A percentile compares a stretch with the other conserved stretches of the same genome.
These are phyloP conservation scores for Monilinia laxa DNA, from an alignment of 2,329 filamentous ascomycete species.

Conservation along the genomic window DNA sequence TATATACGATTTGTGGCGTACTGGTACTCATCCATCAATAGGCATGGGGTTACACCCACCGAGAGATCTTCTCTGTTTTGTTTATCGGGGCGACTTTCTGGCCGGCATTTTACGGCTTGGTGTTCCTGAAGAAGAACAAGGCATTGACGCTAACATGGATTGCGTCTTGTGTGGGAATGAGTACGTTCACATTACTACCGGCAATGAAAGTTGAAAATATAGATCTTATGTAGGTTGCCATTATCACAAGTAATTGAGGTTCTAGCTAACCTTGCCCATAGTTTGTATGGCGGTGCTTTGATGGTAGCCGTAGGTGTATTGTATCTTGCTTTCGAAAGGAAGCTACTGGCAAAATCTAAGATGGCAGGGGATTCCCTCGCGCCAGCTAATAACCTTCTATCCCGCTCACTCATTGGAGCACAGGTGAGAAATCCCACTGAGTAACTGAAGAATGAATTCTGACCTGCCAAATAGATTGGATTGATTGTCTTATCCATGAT, in stretches of 20 bases:
- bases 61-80: conserved; percentile 79
- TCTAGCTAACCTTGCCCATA: conserved; percentile 42
- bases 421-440: conserved; percentile 50
- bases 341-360: conserved; percentile 34
- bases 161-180: conserved; percentile 77
- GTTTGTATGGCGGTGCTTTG: conserved; percentile 69
- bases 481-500: conserved; percentile 77
- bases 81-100: conserved; percentile 76
- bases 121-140: conserved; percentile 67
- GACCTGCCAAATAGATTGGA: conserved; percentile 56
- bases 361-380: conserved; percentile 32
- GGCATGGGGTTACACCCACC: conserved; percentile 89
- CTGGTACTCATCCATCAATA: conserved; percentile 41
- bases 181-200: conserved; percentile 82
- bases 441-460: conserved; percentile 16
- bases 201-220: conserved; percentile 82
- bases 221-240: conserved; percentile 63
- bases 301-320: conserved; percentile 75
- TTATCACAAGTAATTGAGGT: background rate
- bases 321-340: conserved; percentile 78
- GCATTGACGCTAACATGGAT: conserved; percentile 70
- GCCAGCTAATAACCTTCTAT: conserved; percentile 49
- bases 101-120: conserved; percentile 71
- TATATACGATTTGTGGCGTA: background rate
- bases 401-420: conserved; percentile 61